A percentile compares a stretch with the other conserved stretches of the same genome.
phyloP scores from a whole-genome alignment of 192 early-diverging fungal genomes.

The Gaertneriomyces sp. region DNA sequence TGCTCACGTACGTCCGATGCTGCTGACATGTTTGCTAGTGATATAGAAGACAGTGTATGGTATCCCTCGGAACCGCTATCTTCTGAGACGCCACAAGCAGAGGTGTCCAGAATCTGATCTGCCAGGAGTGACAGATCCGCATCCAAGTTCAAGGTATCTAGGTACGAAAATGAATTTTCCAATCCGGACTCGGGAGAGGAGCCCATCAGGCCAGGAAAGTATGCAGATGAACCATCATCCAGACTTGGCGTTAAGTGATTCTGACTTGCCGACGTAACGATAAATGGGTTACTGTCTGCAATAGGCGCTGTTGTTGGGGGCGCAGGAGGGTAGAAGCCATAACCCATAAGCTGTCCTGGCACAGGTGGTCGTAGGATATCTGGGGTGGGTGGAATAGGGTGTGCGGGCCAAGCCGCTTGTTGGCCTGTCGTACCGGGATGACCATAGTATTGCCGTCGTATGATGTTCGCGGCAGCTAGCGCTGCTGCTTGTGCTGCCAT shows the following conservation, averaged over 20 bases:
- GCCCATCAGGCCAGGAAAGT: too few relatives aligned
- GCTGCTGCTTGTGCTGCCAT: constrained; percentile 17
- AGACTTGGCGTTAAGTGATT: too few relatives aligned
- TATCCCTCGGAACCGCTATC: not conserved
- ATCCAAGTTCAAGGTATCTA: constrained; percentile 18
- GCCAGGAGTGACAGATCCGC: constrained; percentile 21
- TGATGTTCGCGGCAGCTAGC: constrained; percentile 10
- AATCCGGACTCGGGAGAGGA: constrained; percentile 1
- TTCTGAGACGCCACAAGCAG: not conserved
- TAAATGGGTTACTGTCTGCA: constrained; percentile 13
- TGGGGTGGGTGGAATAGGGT: not conserved
- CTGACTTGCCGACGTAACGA: constrained; percentile 9
- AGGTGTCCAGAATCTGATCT: constrained; percentile 24
- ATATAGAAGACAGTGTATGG: not conserved
- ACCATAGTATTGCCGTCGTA: constrained; percentile 1
- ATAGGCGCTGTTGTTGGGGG: not conserved
- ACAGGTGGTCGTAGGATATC: not conserved
- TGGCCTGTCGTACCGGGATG: not conserved
- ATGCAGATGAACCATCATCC: too few relatives aligned
- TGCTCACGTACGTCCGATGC: not conserved
- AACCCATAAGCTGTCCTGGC: not conserved
- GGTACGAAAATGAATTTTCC: constrained; percentile 2
- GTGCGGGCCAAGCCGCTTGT: not conserved
- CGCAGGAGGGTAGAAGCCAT: not conserved
- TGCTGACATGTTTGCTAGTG: not conserved